Percentiles rank a stretch among this genome's conserved stretches.
These are phyloP conservation scores for Thelonectria discophora DNA, from an alignment of 2,329 filamentous ascomycete genomes.

Conservation along the genomic window DNA sequence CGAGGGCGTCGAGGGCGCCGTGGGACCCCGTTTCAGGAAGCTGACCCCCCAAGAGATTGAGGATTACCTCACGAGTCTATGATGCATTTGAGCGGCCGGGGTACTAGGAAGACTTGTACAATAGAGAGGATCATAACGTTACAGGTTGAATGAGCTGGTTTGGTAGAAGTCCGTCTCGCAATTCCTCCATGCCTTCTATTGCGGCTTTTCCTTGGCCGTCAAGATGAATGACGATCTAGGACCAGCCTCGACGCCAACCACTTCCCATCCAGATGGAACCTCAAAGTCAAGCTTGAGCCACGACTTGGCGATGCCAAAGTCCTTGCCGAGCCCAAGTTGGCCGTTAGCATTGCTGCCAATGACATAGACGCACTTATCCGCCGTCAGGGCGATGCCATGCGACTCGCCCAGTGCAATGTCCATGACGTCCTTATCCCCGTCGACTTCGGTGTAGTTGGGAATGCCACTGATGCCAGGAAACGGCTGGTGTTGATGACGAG, in stretches of 20 bases:
- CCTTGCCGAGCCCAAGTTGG: slow-evolving; percentile 61
- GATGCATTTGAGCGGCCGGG: slow-evolving; percentile 48
- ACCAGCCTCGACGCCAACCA: slow-evolving; percentile 58
- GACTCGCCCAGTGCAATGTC: slow-evolving; percentile 67
- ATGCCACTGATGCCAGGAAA: slow-evolving; percentile 43
- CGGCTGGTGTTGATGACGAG: slow-evolving; percentile 44
- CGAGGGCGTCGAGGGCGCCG: slow-evolving; percentile 85
- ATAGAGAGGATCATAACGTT: slow-evolving; percentile 55
- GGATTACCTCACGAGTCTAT: slow-evolving; percentile 99
- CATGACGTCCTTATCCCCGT: slow-evolving; percentile 59
- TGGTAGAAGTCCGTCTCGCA: slow-evolving; percentile 29
- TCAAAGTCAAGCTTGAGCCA: slow-evolving; percentile 52
- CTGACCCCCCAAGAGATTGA: slow-evolving; percentile 98
- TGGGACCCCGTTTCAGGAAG: slow-evolving; percentile 90
- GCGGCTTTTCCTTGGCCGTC: slow-evolving; percentile 38
- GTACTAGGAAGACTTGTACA: slow-evolving; percentile 52
- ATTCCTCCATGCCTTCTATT: slow-evolving; percentile 24
- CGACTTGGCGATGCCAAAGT: slow-evolving; percentile 29
- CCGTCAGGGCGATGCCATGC: slow-evolving; percentile 66
- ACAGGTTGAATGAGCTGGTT: slow-evolving; percentile 46
- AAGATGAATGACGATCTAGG: slow-evolving; percentile 60
- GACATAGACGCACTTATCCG: slow-evolving; percentile 60
- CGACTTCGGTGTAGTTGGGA: slow-evolving; percentile 58
- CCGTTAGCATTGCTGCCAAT: slow-evolving; percentile 66
- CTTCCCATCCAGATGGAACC: slow-evolving; percentile 37